Evolutionary conservation across 208 protist species (phyloP).

Genomic region (Phytomonas sp.): DNA sequence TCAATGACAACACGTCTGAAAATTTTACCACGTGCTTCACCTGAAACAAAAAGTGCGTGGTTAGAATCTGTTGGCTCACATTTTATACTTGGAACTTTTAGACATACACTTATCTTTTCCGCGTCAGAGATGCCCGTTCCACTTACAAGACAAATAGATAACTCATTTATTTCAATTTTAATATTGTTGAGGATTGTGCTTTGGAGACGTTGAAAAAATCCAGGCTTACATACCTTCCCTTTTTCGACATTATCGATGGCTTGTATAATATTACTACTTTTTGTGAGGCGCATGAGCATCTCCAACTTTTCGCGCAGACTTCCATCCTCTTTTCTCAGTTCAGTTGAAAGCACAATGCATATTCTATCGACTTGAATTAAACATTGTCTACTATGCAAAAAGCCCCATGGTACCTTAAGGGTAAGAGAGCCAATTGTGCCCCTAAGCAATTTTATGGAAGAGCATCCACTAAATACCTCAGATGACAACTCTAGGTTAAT

Average conservation of each 20-base stretch:
- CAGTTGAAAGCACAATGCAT: background rate
- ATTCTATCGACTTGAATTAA: conserved; percentile 18
- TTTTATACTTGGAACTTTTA: conserved; percentile 16
- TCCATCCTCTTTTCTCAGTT: background rate
- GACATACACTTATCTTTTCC: conserved; percentile 10
- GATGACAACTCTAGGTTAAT: conserved; percentile 44
- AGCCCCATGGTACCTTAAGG: conserved; percentile 49
- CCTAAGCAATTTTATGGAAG: conserved; percentile 25
- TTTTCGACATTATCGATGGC: background rate
- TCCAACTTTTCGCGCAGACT: background rate
- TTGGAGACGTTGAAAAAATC: conserved; percentile 44
- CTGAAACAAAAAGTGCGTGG: background rate
- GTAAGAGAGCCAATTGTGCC: conserved; percentile 33
- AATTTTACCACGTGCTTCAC: background rate
- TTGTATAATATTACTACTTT: background rate
- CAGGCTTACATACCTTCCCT: conserved; percentile 15
- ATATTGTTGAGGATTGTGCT: conserved; percentile 58
- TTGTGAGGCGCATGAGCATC: background rate
- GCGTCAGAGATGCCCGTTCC: conserved; percentile 26
- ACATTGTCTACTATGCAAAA: conserved; percentile 45
- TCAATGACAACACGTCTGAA: conserved; percentile 21
- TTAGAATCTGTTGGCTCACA: conserved; percentile 32
- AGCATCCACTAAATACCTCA: conserved; percentile 21
- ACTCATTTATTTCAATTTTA: conserved; percentile 33
- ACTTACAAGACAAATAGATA: conserved; percentile 35